Evolutionary conservation across 139 green algal species (phyloP), one percentile per base, ranked within the genome.

Genomic region (Yamagishiella unicocca): DNA sequence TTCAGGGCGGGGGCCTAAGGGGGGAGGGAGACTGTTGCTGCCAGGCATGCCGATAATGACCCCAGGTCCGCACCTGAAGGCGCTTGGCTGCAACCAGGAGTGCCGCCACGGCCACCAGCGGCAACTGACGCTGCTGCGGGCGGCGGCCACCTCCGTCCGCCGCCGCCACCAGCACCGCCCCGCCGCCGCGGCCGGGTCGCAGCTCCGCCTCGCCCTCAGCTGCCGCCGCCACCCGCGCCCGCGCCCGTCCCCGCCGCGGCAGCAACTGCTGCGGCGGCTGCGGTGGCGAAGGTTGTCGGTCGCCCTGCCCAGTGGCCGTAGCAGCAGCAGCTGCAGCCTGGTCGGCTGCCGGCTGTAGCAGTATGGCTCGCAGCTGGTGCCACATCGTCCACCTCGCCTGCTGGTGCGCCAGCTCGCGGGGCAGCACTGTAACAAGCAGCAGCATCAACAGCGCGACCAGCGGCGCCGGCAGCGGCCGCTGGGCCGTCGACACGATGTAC

Each of bases 361-460:
- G 72, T 19, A 62, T 21, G 27, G 43, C 25, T 1, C 72, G 46
- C 24, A 70, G 53, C 50, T 68, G 75, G 31, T 12, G 2, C 50
- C 50, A 82, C 46, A 82, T 50, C 17, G 35, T 22, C 75, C 75
- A 82, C 33, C 75, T 22, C 17, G 35, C 75, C 50, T 67, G 31
- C 4, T 22, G 75, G 8, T 31, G 46, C 0, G 46, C 35, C 35
- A 82, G 50, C 50, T 82, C 50, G 31, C 33, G 46, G 0, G 75
- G 75, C 50, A 68, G 14, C 12, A 82, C 75, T 7, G 75, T 61
- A 25, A 68, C 50, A 35, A 82, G 45, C 75, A 82, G 31, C 46
- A 82, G 75, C 75, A 82, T 70, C 46, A 82, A 50, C 75, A 82
- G 75, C 50, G 75, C 75, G 31, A 50, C 75, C 19, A 70, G 46